Evolutionary conservation across 805 yeast species (phyloP).

Genomic region (Yarrowia alimentaria): DNA sequence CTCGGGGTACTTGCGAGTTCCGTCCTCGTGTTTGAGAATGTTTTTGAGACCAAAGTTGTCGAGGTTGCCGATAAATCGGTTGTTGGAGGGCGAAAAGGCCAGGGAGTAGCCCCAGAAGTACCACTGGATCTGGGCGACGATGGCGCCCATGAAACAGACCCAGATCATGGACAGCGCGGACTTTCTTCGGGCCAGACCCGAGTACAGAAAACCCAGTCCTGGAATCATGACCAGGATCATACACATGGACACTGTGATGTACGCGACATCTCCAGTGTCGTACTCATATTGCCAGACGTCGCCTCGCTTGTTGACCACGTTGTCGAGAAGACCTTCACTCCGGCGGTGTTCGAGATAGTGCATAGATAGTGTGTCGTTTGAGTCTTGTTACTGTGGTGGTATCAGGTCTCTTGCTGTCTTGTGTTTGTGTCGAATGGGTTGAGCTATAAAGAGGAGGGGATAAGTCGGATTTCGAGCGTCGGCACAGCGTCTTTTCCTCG

Average conservation of each 20-base stretch:
- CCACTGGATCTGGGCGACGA: slow-evolving; percentile 84
- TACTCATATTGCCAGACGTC: slow-evolving; percentile 32
- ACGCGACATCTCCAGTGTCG: slow-evolving; percentile 44
- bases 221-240: slow-evolving; percentile 91
- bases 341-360: slow-evolving; percentile 26
- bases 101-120: slow-evolving; percentile 97
- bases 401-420: background rate
- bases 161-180: slow-evolving; percentile 86
- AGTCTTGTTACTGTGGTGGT: background rate
- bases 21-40: slow-evolving; percentile 51
- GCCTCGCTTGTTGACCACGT: slow-evolving; percentile 6
- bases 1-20: slow-evolving; percentile 62
- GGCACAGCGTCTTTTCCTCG: too few species aligned
- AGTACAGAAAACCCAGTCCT: slow-evolving; percentile 87
- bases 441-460: too few species aligned
- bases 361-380: background rate
- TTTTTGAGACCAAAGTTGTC: slow-evolving; percentile 78
- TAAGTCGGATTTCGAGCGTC: too few species aligned
- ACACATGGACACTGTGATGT: slow-evolving; percentile 41
- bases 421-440: too few species aligned
- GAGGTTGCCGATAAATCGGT: slow-evolving; percentile 84
- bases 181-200: slow-evolving; percentile 87
- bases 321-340: slow-evolving; percentile 6
- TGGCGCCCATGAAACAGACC: slow-evolving; percentile 69
- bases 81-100: slow-evolving; percentile 80